These are phyloP conservation scores for Picochlorum costavermella DNA, from an alignment of 139 green algal species.

Conservation along the genomic window DNA sequence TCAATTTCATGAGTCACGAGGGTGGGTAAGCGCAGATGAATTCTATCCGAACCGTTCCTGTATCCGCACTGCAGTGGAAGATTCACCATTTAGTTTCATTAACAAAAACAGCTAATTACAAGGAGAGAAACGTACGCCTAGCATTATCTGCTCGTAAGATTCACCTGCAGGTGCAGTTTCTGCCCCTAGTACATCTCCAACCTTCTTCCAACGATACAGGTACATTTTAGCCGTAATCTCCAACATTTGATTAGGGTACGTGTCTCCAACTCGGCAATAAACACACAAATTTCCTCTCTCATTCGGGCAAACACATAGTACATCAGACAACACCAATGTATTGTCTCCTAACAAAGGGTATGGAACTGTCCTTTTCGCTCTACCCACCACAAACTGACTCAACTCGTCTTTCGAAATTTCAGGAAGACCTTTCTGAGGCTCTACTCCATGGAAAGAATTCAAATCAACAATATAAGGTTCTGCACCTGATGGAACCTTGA, in stretches of 20 bases:
- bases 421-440: constrained; percentile 50
- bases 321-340: constrained; percentile 62
- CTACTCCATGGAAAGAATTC: constrained; percentile 67
- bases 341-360: constrained; percentile 60
- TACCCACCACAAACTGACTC: constrained; percentile 43
- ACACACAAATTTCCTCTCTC: constrained; percentile 14
- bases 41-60: constrained; percentile 27
- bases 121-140: background rate
- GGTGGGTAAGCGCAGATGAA: constrained; percentile 54
- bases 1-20: constrained; percentile 51
- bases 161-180: background rate
- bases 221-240: constrained; percentile 46
- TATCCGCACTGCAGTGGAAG: constrained; percentile 28
- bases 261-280: constrained; percentile 48
- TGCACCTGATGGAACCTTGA: constrained; percentile 19
- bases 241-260: constrained; percentile 65
- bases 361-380: constrained; percentile 39
- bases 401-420: constrained; percentile 37
- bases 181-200: background rate
- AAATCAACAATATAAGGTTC: constrained; percentile 54
- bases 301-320: constrained; percentile 18
- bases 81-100: background rate
- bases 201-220: constrained; percentile 62
- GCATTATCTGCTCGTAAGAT: background rate
- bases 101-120: background rate